Base-by-base conservation (phyloP, 306 rosid genomes). In the Arachis hypogaea region DNA sequence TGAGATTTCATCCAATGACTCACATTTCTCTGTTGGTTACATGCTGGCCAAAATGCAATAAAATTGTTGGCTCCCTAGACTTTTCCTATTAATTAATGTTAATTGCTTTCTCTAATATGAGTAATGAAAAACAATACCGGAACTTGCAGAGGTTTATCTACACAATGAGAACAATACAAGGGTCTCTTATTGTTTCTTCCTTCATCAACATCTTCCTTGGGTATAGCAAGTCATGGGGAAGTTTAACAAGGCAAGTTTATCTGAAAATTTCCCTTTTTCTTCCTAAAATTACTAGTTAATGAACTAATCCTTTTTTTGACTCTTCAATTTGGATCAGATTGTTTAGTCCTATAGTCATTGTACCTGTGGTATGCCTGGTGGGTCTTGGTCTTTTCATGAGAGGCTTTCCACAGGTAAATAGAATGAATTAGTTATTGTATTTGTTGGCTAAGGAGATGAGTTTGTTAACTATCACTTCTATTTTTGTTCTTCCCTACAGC, bases 121-220 rank as follows among this genome's bases (percentile, higher is more conserved):
- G 9, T 44, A 63, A 38, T 30, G 74, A 73, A 72, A 73, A 60
- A 33, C 57, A 16, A 50, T 28, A 18, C 66, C 45, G 74, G 45
- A 66, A 66, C 33, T 82, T 88, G 87, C 79, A 93, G 98, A 91
- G 96, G 81, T 93, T 93, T 82, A 51, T 51, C 57, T 64, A 80
- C 81, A 85, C 84, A 46, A 85, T 93, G 46, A 83, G 98, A 80
- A 91, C 98, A 47, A 85, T 93, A 75, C 98, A 93, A 80, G 97
- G 98, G 36, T 93, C 97, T 10, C 79, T 93, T 36, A 88, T 93
- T 29, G 91, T 93, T 60, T 79, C 97, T 66, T 88, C 98, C 67
- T 85, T 89, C 40, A 11, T 93, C 89, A 91, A 84, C 79, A 81
- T 93, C 78, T 69, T 93, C 80, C 82, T 93, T 49, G 98, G 97